Base-by-base conservation (phyloP, 495 filamentous ascomycete species). In the Aspergillus diversus region DNA sequence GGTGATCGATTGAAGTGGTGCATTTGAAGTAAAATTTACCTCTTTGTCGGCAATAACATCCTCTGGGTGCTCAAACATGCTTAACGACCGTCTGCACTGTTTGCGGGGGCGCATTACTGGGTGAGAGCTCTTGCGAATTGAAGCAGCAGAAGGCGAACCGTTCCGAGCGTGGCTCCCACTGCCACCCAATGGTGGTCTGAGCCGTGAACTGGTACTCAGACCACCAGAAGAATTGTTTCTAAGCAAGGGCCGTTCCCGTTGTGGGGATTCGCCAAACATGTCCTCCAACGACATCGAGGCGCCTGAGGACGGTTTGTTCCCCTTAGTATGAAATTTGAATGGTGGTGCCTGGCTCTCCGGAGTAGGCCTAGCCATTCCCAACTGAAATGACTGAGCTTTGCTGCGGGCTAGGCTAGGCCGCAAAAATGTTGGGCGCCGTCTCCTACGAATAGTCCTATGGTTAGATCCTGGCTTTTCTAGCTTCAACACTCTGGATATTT, bases 41-140 rank as follows among this genome's bases (percentile, higher is more conserved):
- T 88, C 84, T 69, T 87, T 84, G 55, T 88, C 78, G 72, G 90
- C 89, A 73, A 96, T 89, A 21, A 97, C 83, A 70, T 98, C 95
- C 59, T 85, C 91, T 0, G 93, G 89, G 69, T 89, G 86, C 73
- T 98, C 95, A 76, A 93, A 98, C 95, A 99, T 98, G 80, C 94
- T 97, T 70, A 97, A 81, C 46, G 94, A 97, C 55, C 95, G 86
- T 33, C 95, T 87, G 65, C 92, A 93, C 63, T 91, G 90, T 72
- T 96, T 97, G 64, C 92, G 87, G 13, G 92, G 90, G 54, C 94
- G 88, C 73, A 85, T 82, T 57, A 86, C 84, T 17, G 87, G 89
- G 66, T 89, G 90, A 9, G 88, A 87, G 9, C 82, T 82, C 55
- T 92, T 91, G 59, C 91, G 86, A 48, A 89, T 77, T 59, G 92